Conservation (phyloP, 179 eudicot genomes). For the Sideroxylon spinosum region DNA sequence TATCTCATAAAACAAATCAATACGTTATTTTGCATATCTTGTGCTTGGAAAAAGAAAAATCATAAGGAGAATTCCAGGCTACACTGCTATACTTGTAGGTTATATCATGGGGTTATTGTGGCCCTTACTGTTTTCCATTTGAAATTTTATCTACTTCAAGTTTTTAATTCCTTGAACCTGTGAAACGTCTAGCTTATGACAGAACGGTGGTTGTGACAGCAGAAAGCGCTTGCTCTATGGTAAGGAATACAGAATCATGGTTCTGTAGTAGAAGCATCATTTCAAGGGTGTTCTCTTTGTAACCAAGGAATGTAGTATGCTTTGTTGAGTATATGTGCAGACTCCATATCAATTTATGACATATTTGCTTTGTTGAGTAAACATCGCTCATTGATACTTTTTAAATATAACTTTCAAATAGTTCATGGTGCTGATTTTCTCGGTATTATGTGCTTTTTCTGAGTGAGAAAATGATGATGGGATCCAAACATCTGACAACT, state of each 20-base stretch:
- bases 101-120: no score
- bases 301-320: not conserved
- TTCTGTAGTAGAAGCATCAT: not conserved
- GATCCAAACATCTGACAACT: constrained; percentile 6
- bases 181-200: not conserved
- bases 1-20: no score
- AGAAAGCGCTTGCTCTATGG: not conserved
- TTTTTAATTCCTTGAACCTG: no score
- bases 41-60: no score
- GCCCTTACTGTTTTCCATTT: no score
- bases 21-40: no score
- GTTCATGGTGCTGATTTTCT: not conserved
- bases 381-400: not conserved
- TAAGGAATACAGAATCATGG: not conserved
- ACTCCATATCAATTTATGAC: not conserved
- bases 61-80: no score
- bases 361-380: not conserved
- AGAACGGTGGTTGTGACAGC: not conserved
- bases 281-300: no score
- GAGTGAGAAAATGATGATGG: not conserved
- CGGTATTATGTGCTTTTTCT: not conserved
- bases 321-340: not conserved
- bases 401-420: not conserved
- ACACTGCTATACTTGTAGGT: no score
- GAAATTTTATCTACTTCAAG: no score